phyloP scores from a whole-genome alignment of 257 asterid genomes.

The Ilex asprella region DNA sequence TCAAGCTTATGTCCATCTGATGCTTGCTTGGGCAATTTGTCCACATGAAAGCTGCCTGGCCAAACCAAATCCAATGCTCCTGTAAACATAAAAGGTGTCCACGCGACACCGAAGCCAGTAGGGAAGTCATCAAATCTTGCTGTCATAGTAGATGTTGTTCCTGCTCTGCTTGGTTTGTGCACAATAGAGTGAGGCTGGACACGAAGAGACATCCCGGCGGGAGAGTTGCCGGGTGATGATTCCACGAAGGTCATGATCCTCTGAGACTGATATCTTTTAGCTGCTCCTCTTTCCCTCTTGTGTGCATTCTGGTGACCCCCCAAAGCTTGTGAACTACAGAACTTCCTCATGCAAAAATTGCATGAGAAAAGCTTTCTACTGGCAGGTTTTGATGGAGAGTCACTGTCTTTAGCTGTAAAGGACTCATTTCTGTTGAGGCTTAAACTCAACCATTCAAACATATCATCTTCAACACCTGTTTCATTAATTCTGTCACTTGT shows the following conservation, averaged over 20 bases:
- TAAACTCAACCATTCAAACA: constrained; percentile 12
- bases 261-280: constrained; percentile 11
- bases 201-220: neutral
- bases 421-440: constrained; percentile 5
- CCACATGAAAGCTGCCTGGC: constrained; percentile 14
- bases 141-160: neutral
- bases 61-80: constrained; percentile 7
- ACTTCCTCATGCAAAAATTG: constrained; percentile 16
- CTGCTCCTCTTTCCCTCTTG: constrained; percentile 19
- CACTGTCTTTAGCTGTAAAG: neutral
- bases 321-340: constrained; percentile 19
- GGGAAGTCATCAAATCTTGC: neutral
- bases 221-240: no score
- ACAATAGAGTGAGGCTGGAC: constrained; percentile 15
- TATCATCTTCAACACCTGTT: neutral
- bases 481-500: neutral
- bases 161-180: constrained; percentile 3
- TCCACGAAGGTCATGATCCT: no score
- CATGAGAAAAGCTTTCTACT: constrained; percentile 10
- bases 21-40: neutral
- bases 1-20: constrained; percentile 11
- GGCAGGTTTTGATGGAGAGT: neutral
- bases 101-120: constrained; percentile 3
- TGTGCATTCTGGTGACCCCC: constrained; percentile 24
- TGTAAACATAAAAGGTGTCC: constrained; percentile 3